Evolutionary conservation across 2,329 filamentous ascomycete genomes (phyloP), one percentile per base, ranked within the genome.

Genomic region (Microsporum canis): DNA sequence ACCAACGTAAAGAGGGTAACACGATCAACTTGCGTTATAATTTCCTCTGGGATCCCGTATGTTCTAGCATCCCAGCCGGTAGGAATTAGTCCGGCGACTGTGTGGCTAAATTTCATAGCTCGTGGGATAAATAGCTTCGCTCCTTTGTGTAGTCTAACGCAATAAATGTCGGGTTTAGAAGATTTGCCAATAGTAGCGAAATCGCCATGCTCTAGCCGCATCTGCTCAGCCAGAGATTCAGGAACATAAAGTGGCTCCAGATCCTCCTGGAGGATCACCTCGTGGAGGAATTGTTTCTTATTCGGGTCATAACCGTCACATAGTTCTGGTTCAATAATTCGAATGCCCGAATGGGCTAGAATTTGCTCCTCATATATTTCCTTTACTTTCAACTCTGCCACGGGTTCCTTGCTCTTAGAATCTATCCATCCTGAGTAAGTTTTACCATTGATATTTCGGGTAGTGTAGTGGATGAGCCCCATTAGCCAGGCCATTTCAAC

Each of bases 401-500:
- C 39, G 3, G 59, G 61, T 5, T 58, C 14, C 10, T 14, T 29
- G 31, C 23, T 61, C 14, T 47, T 51, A 8, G 51, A 10, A 27
- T 63, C 61, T 12, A 63, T 36, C 61, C 61, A 63, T 31, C 61
- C 61, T 23, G 39, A 58, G 31, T 51, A 63, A 10, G 47, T 17
- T 29, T 60, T 88, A 73, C 92, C 92, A 80, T 97, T 97, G 74
- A 97, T 84, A 34, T 86, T 85, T n/a, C 92, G 92, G 68, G 96
- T 96, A 80, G 95, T 89, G 75, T 99, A 95, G 82, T 91, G 96
- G 80, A 99, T 97, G 64, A 97, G 84, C 71, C 94, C 94, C 91
- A 96, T 99, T 75, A 97, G 89, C 94, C 94, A 99, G 38, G 94
- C 91, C 92, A 99, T 97, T 77, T 99, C 94, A 63, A 99, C 87